Base-by-base conservation (phyloP, 2,329 filamentous ascomycete species). In the Colletotrichum lindemuthianum region DNA sequence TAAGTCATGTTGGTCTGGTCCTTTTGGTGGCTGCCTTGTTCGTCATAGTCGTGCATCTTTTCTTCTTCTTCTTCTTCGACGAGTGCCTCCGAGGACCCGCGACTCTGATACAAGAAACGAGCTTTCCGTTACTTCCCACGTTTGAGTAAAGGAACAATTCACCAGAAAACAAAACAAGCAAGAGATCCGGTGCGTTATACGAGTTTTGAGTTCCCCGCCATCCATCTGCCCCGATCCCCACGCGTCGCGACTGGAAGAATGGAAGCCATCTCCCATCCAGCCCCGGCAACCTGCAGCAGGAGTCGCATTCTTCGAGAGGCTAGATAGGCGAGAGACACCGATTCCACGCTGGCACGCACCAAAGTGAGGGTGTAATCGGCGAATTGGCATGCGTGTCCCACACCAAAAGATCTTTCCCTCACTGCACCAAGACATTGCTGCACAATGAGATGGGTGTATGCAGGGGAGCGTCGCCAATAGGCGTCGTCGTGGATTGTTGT, bases 291-390 rank as follows among this genome's bases (percentile, higher is more conserved):
- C 49, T 50, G 55, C 55, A 58, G 47, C 45, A 41, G 36, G 24
- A 44, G 15, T 13, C 41, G 13, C 41, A 13, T 43, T 43, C 36
- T 37, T 50, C 50, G 11, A 36, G 57, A 60, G 50, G 57, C 50
- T 41, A 24, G 43, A 7, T 4, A 13, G 16, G 16, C 51, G 45
- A 50, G 24, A 24, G 24, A 24, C 24, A 24, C 24, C 24, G 49
- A 33, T 50, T 50, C 50, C 32, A n/a, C 24, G 15, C 54, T 63
- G 57, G 37, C 33, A 50, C 47, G 39, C 39, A 39, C 36, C 55
- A 54, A 24, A 39, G 34, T 24, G 47, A 40, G 33, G 34, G 24
- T 11, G 50, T 64, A 60, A 41, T 60, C 61, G 61, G 57, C 61
- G 61, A 64, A 24, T 56, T 57, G 55, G 44, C 13, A 33, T 50